Percentiles rank a stretch among this genome's conserved stretches.
Evolutionary conservation across 495 filamentous ascomycete species (phyloP).

Genomic region (Penicillium angulare): DNA sequence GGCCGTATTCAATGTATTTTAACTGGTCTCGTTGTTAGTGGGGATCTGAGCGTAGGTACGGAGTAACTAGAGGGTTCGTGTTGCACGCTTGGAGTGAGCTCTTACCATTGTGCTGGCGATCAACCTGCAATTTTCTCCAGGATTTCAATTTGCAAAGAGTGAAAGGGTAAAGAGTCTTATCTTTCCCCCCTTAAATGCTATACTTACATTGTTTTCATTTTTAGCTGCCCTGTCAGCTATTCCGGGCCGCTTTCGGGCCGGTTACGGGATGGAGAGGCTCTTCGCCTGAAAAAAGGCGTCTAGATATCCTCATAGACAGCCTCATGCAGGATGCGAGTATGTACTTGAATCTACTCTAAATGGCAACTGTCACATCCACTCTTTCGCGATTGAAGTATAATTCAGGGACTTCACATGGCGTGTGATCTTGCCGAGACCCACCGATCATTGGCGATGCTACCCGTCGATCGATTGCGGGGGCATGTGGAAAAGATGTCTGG

Average conservation of each 20-base stretch:
- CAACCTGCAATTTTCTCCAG: too few relatives aligned
- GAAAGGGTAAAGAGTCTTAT: too few relatives aligned
- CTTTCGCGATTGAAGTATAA: not conserved
- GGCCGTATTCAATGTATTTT: conserved; percentile 36
- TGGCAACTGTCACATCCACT: too few relatives aligned
- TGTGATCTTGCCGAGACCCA: conserved; percentile 14
- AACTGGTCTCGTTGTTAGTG: conserved; percentile 1
- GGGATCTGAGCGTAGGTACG: not conserved
- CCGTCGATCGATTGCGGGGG: conserved; percentile 20
- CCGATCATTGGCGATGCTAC: conserved; percentile 2
- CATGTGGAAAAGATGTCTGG: conserved; percentile 7
- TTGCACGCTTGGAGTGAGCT: not conserved
- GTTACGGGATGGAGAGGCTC: not conserved
- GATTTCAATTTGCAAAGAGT: too few relatives aligned
- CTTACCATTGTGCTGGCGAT: too few relatives aligned
- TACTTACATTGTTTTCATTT: not conserved
- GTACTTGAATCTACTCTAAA: too few relatives aligned
- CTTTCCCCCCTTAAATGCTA: not conserved
- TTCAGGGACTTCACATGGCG: conserved; percentile 15
- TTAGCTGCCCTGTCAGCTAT: not conserved
- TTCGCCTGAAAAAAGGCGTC: not conserved
- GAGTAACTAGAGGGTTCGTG: not conserved
- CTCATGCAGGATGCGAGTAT: too few relatives aligned
- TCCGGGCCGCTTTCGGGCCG: conserved; percentile 5
- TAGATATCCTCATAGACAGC: too few relatives aligned